phyloP scores from a whole-genome alignment of 2,329 filamentous ascomycete species.

The Teratosphaeria pseudoeucalypti region DNA sequence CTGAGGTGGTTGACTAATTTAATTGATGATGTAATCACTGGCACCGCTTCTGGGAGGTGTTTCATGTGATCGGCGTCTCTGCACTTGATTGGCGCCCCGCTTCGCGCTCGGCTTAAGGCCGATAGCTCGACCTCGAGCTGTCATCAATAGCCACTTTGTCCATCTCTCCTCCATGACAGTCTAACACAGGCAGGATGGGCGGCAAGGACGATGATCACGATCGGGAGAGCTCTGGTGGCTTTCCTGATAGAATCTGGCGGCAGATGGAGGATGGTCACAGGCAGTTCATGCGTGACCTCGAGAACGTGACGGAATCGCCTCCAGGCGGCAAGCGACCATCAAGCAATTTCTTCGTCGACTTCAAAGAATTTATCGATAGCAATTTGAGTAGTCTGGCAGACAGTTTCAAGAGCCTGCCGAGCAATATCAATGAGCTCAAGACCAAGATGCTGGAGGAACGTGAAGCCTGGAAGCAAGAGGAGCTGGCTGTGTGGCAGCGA shows the following conservation, averaged over 20 bases:
- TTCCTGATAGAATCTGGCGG: conserved; percentile 3
- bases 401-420: conserved; percentile 39
- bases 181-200: neutral
- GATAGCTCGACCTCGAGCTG: neutral
- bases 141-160: neutral
- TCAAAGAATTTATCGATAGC: conserved; percentile 51
- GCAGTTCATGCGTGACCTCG: conserved; percentile 6
- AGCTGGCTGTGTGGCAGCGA: conserved; percentile 15
- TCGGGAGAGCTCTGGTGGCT: conserved; percentile 1
- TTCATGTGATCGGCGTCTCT: neutral
- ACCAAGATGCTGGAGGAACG: conserved; percentile 14
- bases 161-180: neutral
- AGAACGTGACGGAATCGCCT: neutral
- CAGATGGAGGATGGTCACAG: conserved; percentile 7
- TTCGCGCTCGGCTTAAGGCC: neutral
- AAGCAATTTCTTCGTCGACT: conserved; percentile 49
- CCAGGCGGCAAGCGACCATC: conserved; percentile 7
- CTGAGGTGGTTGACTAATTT: neutral
- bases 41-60: neutral
- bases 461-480: conserved; percentile 11
- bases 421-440: conserved; percentile 30
- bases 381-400: conserved; percentile 41
- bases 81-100: neutral
- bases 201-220: neutral
- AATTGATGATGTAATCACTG: neutral